Percentiles rank a stretch among this genome's conserved stretches.
phyloP scores from a whole-genome alignment of 129 eudicot genomes.

The Chrysanthemum seticuspe region DNA sequence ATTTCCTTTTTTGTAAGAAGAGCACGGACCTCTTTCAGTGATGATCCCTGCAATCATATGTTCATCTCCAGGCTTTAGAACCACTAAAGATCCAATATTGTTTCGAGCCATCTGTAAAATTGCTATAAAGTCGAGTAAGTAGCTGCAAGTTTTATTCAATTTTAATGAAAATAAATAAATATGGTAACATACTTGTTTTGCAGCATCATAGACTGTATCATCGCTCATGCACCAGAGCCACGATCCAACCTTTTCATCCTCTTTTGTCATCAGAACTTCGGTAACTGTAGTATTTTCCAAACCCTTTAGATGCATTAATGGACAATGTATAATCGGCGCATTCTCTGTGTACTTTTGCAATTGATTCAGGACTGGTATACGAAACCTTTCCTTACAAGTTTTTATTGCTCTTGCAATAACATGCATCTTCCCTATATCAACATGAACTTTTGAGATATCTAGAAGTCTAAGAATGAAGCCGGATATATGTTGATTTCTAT shows the following conservation, averaged over 20 bases:
- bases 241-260: slow-evolving; percentile 53
- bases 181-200: slow-evolving; percentile 51
- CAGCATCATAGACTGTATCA: slow-evolving; percentile 83
- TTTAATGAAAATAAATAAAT: background rate
- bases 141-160: background rate
- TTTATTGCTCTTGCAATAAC: slow-evolving; percentile 47
- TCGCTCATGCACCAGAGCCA: slow-evolving; percentile 83
- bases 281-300: slow-evolving; percentile 73
- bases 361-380: slow-evolving; percentile 36
- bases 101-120: slow-evolving; percentile 72
- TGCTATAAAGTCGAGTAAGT: background rate
- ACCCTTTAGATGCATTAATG: slow-evolving; percentile 48
- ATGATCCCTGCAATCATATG: slow-evolving; percentile 81
- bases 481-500: slow-evolving; percentile 12
- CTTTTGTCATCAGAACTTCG: slow-evolving; percentile 74
- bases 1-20: background rate
- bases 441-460: background rate
- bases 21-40: slow-evolving; percentile 74
- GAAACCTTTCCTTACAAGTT: slow-evolving; percentile 47
- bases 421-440: slow-evolving; percentile 51
- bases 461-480: background rate
- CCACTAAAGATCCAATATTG: slow-evolving; percentile 89
- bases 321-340: slow-evolving; percentile 24
- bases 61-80: slow-evolving; percentile 76
- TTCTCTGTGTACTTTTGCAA: slow-evolving; percentile 30